Conservation (phyloP, 805 yeast genomes). For the Wickerhamiella slavikovae region DNA sequence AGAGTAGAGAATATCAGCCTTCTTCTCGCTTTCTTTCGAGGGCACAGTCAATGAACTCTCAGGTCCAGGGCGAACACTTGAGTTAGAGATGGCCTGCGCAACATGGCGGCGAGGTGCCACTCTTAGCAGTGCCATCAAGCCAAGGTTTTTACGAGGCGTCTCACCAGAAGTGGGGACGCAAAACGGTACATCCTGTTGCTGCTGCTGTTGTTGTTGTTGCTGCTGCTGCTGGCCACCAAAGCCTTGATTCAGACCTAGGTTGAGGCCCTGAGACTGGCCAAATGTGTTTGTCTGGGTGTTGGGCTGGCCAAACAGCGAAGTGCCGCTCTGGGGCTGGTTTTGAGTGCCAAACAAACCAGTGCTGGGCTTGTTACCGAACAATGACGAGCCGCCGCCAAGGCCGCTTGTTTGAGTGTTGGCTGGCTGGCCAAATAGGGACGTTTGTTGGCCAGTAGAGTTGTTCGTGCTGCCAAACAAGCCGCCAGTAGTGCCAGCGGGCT, state of each 20-base stretch:
- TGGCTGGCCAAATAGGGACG: neutral
- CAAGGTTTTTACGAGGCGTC: no score
- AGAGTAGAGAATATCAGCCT: no score
- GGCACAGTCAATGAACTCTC: no score
- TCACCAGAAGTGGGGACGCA: conserved; percentile 1
- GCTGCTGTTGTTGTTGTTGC: neutral
- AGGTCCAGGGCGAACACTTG: no score
- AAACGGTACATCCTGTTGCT: neutral
- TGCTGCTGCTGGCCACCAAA: neutral
- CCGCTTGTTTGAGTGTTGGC: neutral
- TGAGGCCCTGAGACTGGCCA: conserved; percentile 7
- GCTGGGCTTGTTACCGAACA: conserved; percentile 1
- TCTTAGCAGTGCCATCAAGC: no score
- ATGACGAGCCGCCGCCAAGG: conserved; percentile 1
- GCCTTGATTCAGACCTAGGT: neutral
- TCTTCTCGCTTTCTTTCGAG: no score
- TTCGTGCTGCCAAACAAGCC: conserved; percentile 11
- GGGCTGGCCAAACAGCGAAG: neutral
- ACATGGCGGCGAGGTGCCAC: conserved; percentile 26
- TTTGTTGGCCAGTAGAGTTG: neutral
- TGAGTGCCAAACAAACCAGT: neutral
- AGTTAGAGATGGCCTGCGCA: conserved; percentile 27
- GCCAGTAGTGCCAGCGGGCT: conserved; percentile 8
- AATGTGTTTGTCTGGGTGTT: conserved; percentile 4
- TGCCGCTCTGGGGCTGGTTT: neutral